Base-by-base conservation (phyloP, 1,284 basidiomycete genomes). In the Baeospora myosura region DNA sequence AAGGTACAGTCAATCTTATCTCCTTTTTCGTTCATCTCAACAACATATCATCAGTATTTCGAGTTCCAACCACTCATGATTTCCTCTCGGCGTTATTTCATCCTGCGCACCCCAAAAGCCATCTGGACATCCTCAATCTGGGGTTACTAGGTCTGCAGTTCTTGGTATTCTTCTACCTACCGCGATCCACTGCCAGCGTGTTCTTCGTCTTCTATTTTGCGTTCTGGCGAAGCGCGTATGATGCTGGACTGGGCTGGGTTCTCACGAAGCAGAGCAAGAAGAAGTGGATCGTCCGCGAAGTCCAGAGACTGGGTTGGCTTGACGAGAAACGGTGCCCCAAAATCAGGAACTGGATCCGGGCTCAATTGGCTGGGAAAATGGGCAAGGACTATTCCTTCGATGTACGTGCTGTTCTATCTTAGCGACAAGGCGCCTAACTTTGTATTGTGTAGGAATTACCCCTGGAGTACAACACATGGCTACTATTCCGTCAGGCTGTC, bases 61-160 rank as follows among this genome's bases (percentile, higher is more conserved):
- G 80, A 41, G 93, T 98, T 26, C 95, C 95, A 6, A 87, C 90
- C 31, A 98, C 96, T 0, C 90, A 96, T 59, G 92, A 96, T 60
- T 92, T 98, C 45, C 63, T 98, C 45, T 92, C 92, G 3, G 86
- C 87, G 5, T 73, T 98, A 18, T 88, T 96, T 58, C 78, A 93
- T 57, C 96, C 94, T 2, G 71, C 78, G 3, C 82, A 89, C 54
- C 85, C 85, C 3, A 97, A 97, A 60, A 94, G 92, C 25, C 87
- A 94, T 50, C 69, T 98, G 40, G 95, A 98, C 62, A 61, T 95
- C 16, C 65, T 96, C 47, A 97, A 92, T 47, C 68, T 98, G 18
- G 74, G 73, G 3, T 72, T 91, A 3, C 77, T 98, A 23, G 78
- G 76, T 1, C 53, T 82, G 0, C 95, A 98, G 60, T 68, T 95